phyloP scores from a whole-genome alignment of 2,329 filamentous ascomycete genomes.

The Lachnellula subtilissima region DNA sequence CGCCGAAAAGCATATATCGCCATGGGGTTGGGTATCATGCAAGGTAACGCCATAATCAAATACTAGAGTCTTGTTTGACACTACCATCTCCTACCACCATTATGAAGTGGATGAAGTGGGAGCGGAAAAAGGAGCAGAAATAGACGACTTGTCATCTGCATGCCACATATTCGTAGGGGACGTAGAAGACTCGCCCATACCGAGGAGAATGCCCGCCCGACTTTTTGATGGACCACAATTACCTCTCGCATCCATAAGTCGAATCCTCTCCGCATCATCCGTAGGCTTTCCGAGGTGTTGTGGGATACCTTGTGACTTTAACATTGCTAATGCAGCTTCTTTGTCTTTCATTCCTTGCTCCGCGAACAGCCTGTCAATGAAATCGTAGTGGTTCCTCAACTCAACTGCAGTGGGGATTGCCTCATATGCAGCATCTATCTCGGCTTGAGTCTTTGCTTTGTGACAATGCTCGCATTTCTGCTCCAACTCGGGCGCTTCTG shows the following conservation, averaged over 20 bases:
- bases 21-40: too few species aligned
- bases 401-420: not conserved
- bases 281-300: not conserved
- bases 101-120: not conserved
- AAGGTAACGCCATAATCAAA: too few species aligned
- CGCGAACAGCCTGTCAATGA: not conserved
- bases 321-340: not conserved
- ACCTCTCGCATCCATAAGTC: not conserved
- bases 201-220: not conserved
- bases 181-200: not conserved
- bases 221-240: not conserved
- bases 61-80: too few species aligned
- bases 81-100: too few species aligned
- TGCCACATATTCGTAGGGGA: not conserved
- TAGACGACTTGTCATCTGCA: too few species aligned
- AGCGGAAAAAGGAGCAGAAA: not conserved
- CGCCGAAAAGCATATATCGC: too few species aligned
- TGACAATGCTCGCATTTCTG: slow-evolving; percentile 16
- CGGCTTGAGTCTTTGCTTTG: not conserved
- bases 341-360: not conserved
- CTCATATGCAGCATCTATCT: not conserved
- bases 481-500: slow-evolving; percentile 16
- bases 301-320: slow-evolving; percentile 1
- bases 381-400: not conserved
- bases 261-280: not conserved